phyloP scores from a whole-genome alignment of 108 stramenopile species.

The Cylindrotheca fusiformis region DNA sequence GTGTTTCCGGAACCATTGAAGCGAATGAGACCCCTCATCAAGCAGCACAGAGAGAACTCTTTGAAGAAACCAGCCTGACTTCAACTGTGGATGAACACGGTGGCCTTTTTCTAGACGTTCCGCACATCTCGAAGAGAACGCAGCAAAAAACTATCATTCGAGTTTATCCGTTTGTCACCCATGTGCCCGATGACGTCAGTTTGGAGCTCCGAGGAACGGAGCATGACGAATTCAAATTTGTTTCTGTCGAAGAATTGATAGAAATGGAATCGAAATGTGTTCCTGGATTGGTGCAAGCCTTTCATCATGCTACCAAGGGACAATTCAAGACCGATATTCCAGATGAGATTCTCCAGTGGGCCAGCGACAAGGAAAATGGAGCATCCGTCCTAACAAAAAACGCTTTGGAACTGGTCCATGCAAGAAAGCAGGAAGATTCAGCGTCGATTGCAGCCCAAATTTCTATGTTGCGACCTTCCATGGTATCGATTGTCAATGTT shows the following conservation, averaged over 20 bases:
- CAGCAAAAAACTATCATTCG: conserved; percentile 44
- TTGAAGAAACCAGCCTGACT: conserved; percentile 45
- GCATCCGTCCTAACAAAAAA: conserved; percentile 39
- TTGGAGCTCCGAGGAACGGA: conserved; percentile 44
- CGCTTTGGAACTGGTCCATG: conserved; percentile 25
- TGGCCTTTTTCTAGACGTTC: conserved; percentile 43
- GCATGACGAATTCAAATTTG: conserved; percentile 42
- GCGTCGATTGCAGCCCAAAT: conserved; percentile 20
- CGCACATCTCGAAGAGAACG: conserved; percentile 9
- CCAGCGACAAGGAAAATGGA: conserved; percentile 39
- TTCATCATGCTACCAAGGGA: conserved; percentile 59
- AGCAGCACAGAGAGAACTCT: conserved; percentile 43
- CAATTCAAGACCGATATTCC: conserved; percentile 22
- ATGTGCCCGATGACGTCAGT: conserved; percentile 11
- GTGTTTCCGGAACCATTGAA: conserved; percentile 44
- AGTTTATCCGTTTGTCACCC: conserved; percentile 49
- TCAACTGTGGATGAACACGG: conserved; percentile 15
- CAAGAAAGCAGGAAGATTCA: background rate
- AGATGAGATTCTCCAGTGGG: conserved; percentile 32
- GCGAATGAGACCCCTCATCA: conserved; percentile 38
- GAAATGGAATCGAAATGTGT: conserved; percentile 28
- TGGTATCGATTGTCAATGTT: conserved; percentile 54
- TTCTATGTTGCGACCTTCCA: conserved; percentile 49
- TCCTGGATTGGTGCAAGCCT: conserved; percentile 40
- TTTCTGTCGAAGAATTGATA: conserved; percentile 37